These are phyloP conservation scores for Aspergillus proliferans DNA, from an alignment of 2,329 filamentous ascomycete genomes.

Conservation along the genomic window DNA sequence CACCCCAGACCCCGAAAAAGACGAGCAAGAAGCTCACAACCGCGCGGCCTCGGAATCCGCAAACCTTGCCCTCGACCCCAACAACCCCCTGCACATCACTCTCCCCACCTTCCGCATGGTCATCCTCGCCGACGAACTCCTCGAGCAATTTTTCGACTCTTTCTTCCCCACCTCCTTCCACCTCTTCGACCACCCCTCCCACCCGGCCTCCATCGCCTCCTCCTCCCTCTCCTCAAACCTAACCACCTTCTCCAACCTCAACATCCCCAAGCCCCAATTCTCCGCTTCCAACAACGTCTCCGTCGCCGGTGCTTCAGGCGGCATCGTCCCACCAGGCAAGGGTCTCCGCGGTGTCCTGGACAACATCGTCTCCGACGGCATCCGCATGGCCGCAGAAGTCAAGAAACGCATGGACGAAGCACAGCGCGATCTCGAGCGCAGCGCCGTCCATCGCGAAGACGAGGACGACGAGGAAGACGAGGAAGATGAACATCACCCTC, in stretches of 20 bases:
- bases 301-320: constrained; percentile 47
- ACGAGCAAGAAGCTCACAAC: constrained; percentile 33
- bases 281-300: constrained; percentile 32
- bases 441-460: constrained; percentile 60
- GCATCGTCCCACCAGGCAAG: constrained; percentile 59
- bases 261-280: constrained; percentile 40
- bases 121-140: constrained; percentile 85
- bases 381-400: constrained; percentile 91
- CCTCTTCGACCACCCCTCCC: constrained; percentile 58
- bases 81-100: constrained; percentile 90
- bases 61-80: constrained; percentile 85
- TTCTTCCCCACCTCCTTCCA: constrained; percentile 92
- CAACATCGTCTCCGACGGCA: constrained; percentile 95
- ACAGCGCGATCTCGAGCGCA: constrained; percentile 82
- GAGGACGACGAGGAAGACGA: constrained; percentile 68
- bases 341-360: constrained; percentile 88
- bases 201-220: constrained; percentile 40
- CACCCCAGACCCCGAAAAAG: constrained; percentile 11
- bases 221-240: constrained; percentile 60
- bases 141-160: constrained; percentile 96
- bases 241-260: constrained; percentile 75
- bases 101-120: constrained; percentile 98
- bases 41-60: constrained; percentile 68
- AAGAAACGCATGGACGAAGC: constrained; percentile 91
- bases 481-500: constrained; percentile 47